These are phyloP conservation scores for Eutreptiella sp. DNA, from an alignment of 208 protist genomes.

Conservation along the genomic window DNA sequence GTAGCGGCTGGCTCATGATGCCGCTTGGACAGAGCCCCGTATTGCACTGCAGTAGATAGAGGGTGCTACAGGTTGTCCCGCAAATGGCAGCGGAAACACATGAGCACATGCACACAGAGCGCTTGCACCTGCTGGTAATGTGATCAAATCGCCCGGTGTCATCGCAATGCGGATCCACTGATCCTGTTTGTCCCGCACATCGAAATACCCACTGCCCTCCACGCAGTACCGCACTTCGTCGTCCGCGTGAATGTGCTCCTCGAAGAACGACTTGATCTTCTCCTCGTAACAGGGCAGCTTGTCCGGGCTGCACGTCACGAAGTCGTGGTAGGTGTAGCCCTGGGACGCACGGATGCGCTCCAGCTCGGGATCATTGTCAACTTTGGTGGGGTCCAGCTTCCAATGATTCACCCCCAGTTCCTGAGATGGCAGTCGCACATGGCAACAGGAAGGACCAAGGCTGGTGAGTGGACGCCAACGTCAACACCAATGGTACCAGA, in stretches of 20 bases:
- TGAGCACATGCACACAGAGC: neutral
- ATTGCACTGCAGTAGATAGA: no score
- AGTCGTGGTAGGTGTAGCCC: constrained; percentile 48
- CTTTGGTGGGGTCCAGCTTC: no score
- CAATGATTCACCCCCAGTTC: no score
- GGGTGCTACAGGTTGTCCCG: no score
- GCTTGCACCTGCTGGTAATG: constrained; percentile 57
- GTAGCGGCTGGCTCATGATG: no score
- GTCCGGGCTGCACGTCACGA: constrained; percentile 37
- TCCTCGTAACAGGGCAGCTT: constrained; percentile 43
- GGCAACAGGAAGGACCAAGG: no score
- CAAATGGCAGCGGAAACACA: neutral
- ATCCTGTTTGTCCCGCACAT: constrained; percentile 60
- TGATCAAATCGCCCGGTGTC: constrained; percentile 62
- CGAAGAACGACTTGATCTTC: constrained; percentile 51
- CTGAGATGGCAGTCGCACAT: no score
- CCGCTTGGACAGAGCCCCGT: no score
- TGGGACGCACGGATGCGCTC: constrained; percentile 40
- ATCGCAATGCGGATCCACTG: constrained; percentile 78
- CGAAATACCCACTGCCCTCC: constrained; percentile 68
- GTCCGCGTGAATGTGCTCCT: constrained; percentile 74
- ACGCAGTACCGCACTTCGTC: constrained; percentile 72
- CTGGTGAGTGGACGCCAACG: no score
- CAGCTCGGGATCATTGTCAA: no score
- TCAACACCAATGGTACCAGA: no score